Evolutionary conservation across 2,329 filamentous ascomycete species (phyloP).

Genomic region (Bipolaris oryzae): DNA sequence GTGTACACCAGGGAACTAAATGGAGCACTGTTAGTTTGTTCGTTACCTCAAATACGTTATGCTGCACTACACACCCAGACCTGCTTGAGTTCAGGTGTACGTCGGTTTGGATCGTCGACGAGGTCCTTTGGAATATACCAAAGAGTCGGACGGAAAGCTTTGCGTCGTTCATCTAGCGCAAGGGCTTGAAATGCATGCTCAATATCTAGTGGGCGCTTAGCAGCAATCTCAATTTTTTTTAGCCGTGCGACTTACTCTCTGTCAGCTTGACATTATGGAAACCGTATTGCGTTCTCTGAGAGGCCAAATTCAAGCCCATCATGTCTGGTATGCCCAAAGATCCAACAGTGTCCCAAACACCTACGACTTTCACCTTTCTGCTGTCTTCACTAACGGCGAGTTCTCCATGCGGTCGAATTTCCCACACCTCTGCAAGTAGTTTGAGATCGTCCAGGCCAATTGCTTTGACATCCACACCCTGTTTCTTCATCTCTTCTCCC

Average conservation of each 20-base stretch:
- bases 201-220: slow-evolving; percentile 48
- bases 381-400: slow-evolving; percentile 29
- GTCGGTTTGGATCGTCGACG: slow-evolving; percentile 27
- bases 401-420: slow-evolving; percentile 43
- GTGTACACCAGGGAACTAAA: slow-evolving; percentile 57
- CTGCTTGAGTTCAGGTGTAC: slow-evolving; percentile 52
- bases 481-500: slow-evolving; percentile 23
- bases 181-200: slow-evolving; percentile 62
- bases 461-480: slow-evolving; percentile 16
- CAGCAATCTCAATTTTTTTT: slow-evolving; percentile 7
- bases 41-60: fast-evolving
- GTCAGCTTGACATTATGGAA: slow-evolving; percentile 46
- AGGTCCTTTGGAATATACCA: slow-evolving; percentile 54
- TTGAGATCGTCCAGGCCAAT: slow-evolving; percentile 27
- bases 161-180: slow-evolving; percentile 60
- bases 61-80: slow-evolving; percentile 50
- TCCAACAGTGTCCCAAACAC: slow-evolving; percentile 58
- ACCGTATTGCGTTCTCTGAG: slow-evolving; percentile 32
- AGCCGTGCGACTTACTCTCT: slow-evolving; percentile 32
- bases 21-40: neutral
- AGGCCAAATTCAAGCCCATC: slow-evolving; percentile 31
- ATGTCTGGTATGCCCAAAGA: slow-evolving; percentile 55
- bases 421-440: slow-evolving; percentile 36
- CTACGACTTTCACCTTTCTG: slow-evolving; percentile 50
- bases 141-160: slow-evolving; percentile 59